Evolutionary conservation across 768 basidiomycete genomes (phyloP).

Genomic region (Termitomyces heimii): DNA sequence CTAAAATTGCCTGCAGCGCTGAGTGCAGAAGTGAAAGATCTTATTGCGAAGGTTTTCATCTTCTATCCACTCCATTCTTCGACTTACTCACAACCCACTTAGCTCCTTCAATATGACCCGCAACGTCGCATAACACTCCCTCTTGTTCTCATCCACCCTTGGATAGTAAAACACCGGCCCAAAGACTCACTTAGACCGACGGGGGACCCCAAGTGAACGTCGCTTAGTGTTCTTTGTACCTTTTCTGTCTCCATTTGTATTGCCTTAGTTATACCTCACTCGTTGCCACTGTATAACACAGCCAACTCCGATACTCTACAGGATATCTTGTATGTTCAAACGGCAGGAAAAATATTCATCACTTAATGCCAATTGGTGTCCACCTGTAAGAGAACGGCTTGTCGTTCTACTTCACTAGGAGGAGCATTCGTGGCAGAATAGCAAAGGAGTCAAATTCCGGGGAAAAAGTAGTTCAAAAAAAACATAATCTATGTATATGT

Average conservation of each 20-base stretch:
- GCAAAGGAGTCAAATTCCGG: neutral
- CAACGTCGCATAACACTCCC: constrained; percentile 66
- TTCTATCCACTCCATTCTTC: neutral
- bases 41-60: constrained; percentile 50
- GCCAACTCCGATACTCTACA: neutral
- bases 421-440: no score
- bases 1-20: constrained; percentile 56
- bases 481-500: no score
- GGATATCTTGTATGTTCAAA: neutral
- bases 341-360: neutral
- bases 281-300: neutral
- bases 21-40: constrained; percentile 59
- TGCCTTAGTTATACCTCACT: neutral
- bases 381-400: no score
- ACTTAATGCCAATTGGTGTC: no score
- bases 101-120: constrained; percentile 86
- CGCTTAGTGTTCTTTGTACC: neutral
- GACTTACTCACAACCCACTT: constrained; percentile 22
- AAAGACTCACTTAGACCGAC: constrained; percentile 30
- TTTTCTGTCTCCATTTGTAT: neutral
- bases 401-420: no score
- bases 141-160: constrained; percentile 79
- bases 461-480: no score
- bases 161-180: constrained; percentile 70
- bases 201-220: neutral